phyloP scores from a whole-genome alignment of 768 basidiomycete species.

The Ramaria sp. region DNA sequence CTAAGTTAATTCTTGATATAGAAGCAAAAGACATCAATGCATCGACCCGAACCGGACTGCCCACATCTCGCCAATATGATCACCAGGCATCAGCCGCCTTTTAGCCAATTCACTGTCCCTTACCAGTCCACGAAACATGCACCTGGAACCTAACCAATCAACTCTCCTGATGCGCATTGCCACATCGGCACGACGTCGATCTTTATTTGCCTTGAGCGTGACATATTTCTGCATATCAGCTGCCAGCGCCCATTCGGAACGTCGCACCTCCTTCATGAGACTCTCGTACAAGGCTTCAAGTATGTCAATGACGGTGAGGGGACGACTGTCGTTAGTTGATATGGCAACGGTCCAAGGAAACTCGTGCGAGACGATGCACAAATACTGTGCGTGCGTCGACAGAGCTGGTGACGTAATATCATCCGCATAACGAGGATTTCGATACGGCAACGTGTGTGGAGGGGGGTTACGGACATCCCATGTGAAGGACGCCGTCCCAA shows the following conservation, averaged over 20 bases:
- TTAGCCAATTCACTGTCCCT: conserved; percentile 46
- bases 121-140: conserved; percentile 52
- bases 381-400: conserved; percentile 19
- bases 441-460: background rate
- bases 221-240: conserved; percentile 29
- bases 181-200: conserved; percentile 5
- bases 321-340: conserved; percentile 21
- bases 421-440: background rate
- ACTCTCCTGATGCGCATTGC: conserved; percentile 34
- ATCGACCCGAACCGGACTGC: conserved; percentile 4
- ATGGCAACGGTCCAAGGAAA: conserved; percentile 63
- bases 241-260: conserved; percentile 63
- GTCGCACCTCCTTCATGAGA: conserved; percentile 43
- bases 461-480: conserved; percentile 7
- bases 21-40: background rate
- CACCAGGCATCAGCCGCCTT: conserved; percentile 36
- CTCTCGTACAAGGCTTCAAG: conserved; percentile 40
- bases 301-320: conserved; percentile 40
- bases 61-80: conserved; percentile 5
- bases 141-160: conserved; percentile 50
- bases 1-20: background rate
- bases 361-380: conserved; percentile 46
- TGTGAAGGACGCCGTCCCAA: background rate
- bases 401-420: conserved; percentile 21
- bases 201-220: conserved; percentile 10